phyloP scores from a whole-genome alignment of 495 filamentous ascomycete species.

The Xylaria acuta region DNA sequence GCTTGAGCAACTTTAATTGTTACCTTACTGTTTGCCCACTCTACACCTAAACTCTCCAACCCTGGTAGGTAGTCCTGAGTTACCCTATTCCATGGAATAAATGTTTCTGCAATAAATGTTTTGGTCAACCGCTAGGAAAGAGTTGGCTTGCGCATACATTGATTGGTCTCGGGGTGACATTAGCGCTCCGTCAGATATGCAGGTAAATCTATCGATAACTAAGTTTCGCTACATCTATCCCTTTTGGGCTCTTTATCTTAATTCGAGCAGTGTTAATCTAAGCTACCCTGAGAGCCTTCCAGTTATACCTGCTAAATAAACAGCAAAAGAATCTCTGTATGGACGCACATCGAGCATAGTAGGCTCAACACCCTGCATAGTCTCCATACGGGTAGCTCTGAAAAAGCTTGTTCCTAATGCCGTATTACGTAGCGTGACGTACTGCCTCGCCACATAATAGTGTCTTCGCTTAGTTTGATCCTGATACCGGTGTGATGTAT shows the following conservation, averaged over 20 bases:
- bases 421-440: neutral
- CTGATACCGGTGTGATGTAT: neutral
- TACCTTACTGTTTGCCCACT: neutral
- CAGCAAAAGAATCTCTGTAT: neutral
- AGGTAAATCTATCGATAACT: slow-evolving; percentile 4
- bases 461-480: neutral
- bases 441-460: neutral
- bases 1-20: neutral
- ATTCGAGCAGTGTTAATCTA: neutral
- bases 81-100: neutral
- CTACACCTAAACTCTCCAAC: neutral
- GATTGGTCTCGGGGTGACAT: neutral
- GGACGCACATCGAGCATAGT: too few species aligned
- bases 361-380: too few species aligned
- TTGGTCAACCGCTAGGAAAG: neutral
- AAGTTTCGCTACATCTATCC: slow-evolving; percentile 10
- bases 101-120: neutral
- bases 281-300: neutral
- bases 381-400: neutral
- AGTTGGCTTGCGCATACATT: neutral
- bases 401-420: neutral
- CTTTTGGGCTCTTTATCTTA: neutral
- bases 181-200: slow-evolving; percentile 5
- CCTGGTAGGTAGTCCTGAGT: neutral
- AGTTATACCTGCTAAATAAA: neutral